Evolutionary conservation across 164 flowering plant genomes (phyloP).

Genomic region (Stephania yunnanensis): DNA sequence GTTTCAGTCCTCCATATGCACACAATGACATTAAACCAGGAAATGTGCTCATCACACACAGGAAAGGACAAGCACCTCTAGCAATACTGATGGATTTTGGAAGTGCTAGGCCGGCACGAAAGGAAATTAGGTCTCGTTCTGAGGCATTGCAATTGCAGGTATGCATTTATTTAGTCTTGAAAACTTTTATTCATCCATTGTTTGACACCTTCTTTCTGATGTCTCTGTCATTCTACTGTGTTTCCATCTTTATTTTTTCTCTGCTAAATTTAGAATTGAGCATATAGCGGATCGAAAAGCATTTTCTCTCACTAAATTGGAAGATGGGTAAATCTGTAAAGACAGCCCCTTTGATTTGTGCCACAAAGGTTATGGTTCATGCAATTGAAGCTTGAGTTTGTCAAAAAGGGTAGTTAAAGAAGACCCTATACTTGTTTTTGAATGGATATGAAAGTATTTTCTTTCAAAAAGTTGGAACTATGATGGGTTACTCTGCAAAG

Average conservation of each 20-base stretch:
- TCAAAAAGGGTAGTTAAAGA: background rate
- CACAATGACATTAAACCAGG: slow-evolving; percentile 99
- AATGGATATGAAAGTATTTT: background rate
- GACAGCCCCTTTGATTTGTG: background rate
- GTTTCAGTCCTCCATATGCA: slow-evolving; percentile 86
- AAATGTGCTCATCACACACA: slow-evolving; percentile 77
- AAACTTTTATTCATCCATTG: background rate
- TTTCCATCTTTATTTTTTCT: background rate
- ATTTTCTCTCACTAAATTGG: background rate
- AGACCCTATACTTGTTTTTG: too few relatives aligned
- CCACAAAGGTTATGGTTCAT: background rate
- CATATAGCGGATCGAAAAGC: background rate
- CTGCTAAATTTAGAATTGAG: background rate
- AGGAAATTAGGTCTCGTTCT: slow-evolving; percentile 72
- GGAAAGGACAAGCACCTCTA: slow-evolving; percentile 80
- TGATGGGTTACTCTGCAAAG: background rate
- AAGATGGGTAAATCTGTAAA: background rate
- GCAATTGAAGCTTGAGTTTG: background rate
- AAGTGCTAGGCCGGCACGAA: slow-evolving; percentile 88
- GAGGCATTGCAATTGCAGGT: slow-evolving; percentile 97
- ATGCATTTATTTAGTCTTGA: slow-evolving; percentile 6
- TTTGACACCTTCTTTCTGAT: background rate
- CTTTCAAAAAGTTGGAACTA: background rate
- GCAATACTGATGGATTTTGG: slow-evolving; percentile 98
- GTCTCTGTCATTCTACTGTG: background rate